Conservation (phyloP, 1,139 yeast species). For the Sugiyamaella novakii region DNA sequence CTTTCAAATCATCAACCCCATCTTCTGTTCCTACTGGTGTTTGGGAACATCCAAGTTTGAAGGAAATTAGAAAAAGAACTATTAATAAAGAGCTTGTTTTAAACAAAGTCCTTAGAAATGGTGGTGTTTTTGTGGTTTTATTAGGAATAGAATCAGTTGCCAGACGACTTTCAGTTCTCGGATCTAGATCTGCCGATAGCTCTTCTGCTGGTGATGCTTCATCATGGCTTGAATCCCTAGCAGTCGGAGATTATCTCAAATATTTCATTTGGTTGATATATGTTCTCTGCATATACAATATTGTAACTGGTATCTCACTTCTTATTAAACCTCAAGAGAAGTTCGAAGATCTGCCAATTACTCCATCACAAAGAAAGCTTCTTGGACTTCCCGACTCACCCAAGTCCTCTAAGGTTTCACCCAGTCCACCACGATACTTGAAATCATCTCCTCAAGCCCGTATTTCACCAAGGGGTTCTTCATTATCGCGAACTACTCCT, state of each 20-base stretch:
- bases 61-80: slow-evolving; percentile 30
- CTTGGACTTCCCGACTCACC: slow-evolving; percentile 46
- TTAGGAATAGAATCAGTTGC: slow-evolving; percentile 6
- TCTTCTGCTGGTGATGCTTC: background rate
- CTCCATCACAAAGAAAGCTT: slow-evolving; percentile 47
- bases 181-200: background rate
- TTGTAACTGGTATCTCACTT: slow-evolving; percentile 42
- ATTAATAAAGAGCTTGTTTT: slow-evolving; percentile 45
- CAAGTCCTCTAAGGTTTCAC: slow-evolving; percentile 29
- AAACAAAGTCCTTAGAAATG: slow-evolving; percentile 41
- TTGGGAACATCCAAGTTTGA: slow-evolving; percentile 35
- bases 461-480: slow-evolving; percentile 33
- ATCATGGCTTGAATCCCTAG: background rate
- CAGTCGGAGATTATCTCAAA: background rate
- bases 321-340: slow-evolving; percentile 44
- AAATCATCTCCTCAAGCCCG: slow-evolving; percentile 37
- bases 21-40: slow-evolving; percentile 32
- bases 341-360: slow-evolving; percentile 47
- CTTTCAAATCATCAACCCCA: slow-evolving; percentile 7
- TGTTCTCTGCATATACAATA: slow-evolving; percentile 44
- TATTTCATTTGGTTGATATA: slow-evolving; percentile 31
- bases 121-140: slow-evolving; percentile 32
- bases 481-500: slow-evolving; percentile 32
- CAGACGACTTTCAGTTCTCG: background rate
- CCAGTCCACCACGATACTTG: slow-evolving; percentile 38